Conservation (phyloP, 352 stramenopile species). For the Plasmopara muralis region DNA sequence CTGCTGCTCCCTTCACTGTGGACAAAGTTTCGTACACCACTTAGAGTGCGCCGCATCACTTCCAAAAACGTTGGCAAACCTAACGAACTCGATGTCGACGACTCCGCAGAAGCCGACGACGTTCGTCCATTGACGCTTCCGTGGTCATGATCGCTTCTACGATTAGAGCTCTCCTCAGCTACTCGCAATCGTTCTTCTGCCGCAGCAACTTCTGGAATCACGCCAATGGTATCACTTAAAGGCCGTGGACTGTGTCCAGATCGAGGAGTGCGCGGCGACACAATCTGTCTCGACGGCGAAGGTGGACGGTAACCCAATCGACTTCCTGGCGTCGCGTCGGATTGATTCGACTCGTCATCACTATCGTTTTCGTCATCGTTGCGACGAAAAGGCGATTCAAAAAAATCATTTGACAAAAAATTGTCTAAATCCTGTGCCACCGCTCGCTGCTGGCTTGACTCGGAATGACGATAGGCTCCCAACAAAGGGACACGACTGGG, state of each 20-base stretch:
- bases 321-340: conserved; percentile 6
- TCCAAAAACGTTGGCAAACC: conserved; percentile 42
- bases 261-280: conserved; percentile 18
- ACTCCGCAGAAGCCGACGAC: conserved; percentile 23
- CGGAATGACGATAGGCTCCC: conserved; percentile 31
- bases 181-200: conserved; percentile 33
- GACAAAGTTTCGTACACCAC: conserved; percentile 34
- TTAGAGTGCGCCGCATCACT: conserved; percentile 44
- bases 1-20: conserved; percentile 15
- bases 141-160: conserved; percentile 2
- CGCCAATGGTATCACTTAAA: conserved; percentile 22
- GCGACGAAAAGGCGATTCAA: conserved; percentile 48
- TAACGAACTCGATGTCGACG: conserved; percentile 21
- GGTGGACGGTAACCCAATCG: conserved; percentile 16
- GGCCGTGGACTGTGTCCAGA: conserved; percentile 9
- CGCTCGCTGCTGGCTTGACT: conserved; percentile 18
- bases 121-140: conserved; percentile 10
- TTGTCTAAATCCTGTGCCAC: conserved; percentile 35
- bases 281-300: conserved; percentile 18
- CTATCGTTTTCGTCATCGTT: conserved; percentile 26
- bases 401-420: conserved; percentile 63
- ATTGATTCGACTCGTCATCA: conserved; percentile 24
- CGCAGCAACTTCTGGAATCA: conserved; percentile 64
- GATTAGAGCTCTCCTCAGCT: conserved; percentile 3
- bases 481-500: conserved; percentile 57